Conservation (phyloP, 305 asterid genomes). For the Petunia hybrid region DNA sequence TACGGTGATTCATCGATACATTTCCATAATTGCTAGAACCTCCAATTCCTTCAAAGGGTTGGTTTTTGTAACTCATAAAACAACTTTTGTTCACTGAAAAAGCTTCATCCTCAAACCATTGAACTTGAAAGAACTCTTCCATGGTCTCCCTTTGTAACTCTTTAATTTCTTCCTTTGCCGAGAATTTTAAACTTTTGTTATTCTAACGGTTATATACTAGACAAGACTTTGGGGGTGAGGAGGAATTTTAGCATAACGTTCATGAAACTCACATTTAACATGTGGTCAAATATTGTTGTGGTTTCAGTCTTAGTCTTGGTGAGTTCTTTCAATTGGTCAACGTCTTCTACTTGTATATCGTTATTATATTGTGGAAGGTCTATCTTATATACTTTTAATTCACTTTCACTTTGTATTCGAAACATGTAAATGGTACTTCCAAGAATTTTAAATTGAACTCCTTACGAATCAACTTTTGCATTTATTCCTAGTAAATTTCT, state of each 20-base stretch:
- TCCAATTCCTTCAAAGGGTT: slow-evolving; percentile 34
- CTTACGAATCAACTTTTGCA: neutral
- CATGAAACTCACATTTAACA: slow-evolving; percentile 33
- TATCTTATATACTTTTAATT: neutral
- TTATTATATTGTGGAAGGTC: neutral
- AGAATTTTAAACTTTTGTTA: slow-evolving; percentile 26
- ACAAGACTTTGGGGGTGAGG: neutral
- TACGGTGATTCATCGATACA: slow-evolving; percentile 27
- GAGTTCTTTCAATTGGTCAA: slow-evolving; percentile 16
- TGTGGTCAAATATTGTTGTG: slow-evolving; percentile 33
- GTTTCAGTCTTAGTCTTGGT: slow-evolving; percentile 30
- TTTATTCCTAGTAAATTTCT: neutral
- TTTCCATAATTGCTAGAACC: neutral
- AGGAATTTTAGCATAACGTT: neutral
- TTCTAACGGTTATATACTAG: slow-evolving; percentile 26
- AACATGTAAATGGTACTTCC: neutral
- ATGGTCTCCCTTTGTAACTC: slow-evolving; percentile 21
- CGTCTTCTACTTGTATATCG: neutral
- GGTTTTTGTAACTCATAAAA: slow-evolving; percentile 41
- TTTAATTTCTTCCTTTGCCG: neutral
- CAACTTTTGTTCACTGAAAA: slow-evolving; percentile 41
- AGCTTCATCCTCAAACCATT: slow-evolving; percentile 38
- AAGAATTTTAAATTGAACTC: neutral
- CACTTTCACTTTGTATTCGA: no score
- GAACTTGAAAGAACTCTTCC: slow-evolving; percentile 47